Evolutionary conservation across 78 protist species (phyloP), one percentile per base, ranked within the genome.

Genomic region (Chrysochromulina parva): DNA sequence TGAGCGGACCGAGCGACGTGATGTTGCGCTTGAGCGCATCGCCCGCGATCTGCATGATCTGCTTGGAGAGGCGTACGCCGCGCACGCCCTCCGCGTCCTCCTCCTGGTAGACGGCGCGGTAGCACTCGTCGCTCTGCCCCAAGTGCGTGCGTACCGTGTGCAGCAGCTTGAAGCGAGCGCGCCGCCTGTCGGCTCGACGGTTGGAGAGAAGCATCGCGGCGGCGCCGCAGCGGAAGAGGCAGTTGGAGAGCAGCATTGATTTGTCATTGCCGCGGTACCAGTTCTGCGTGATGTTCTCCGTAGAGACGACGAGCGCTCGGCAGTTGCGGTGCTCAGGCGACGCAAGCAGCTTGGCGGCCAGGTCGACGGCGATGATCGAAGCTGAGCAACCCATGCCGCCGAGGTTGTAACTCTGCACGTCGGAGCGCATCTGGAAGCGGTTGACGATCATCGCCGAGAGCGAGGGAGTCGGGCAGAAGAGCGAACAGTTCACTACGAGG

Each of bases 251-350:
- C 85, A 96, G 89, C 97, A 96, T 95, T 50, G 91, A 48, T 57
- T 50, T 80, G 52, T 94, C 95, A 69, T 92, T 93, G 57, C 96
- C 96, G 28, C 71, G 82, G 89, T 97, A 97, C 97, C 97, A 97
- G 88, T 97, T 97, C 92, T 93, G 95, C 28, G 98, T 95, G 91
- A 97, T 95, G 91, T 96, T 97, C 67, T 97, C 98, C 11, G 98
- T 97, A 90, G 90, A 57, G 47, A 96, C 9, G 24, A 97, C 94
- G 48, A 97, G 89, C 3, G 95, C 94, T 67, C 6, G 91, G 19
- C 85, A 74, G 50, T n/a, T n/a, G 48, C 48, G 28, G 58, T 92
- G 91, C 48, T 86, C 90, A 65, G 94, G 95, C 48, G 82, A 92
- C 10, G 16, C 97, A 50, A 96, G 91, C 28, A 95, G 92, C 58